Percentiles rank a stretch among this genome's conserved stretches.
Conservation (phyloP, 2,329 filamentous ascomycete genomes). For the Hypomyces rosellus region DNA sequence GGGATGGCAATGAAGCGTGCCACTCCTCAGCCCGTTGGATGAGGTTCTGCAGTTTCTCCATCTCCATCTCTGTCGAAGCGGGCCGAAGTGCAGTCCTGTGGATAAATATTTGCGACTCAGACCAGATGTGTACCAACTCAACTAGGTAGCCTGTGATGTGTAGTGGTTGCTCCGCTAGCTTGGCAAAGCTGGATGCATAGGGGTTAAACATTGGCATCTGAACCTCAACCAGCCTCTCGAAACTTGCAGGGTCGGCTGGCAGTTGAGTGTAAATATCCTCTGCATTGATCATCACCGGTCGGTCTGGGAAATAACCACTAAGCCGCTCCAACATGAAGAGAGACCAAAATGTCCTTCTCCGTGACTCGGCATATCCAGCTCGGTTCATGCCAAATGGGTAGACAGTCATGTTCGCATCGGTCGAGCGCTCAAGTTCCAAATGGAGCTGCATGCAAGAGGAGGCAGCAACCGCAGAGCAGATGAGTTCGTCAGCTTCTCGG, state of each 20-base stretch:
- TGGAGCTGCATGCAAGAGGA: conserved; percentile 57
- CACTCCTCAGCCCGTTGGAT: conserved; percentile 51
- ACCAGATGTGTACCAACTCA: conserved; percentile 59
- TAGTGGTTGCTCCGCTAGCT: conserved; percentile 22
- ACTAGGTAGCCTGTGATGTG: conserved; percentile 55
- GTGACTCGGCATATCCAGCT: conserved; percentile 56
- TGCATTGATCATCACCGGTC: conserved; percentile 50
- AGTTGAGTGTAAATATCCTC: conserved; percentile 63
- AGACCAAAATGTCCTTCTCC: conserved; percentile 66
- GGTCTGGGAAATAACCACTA: conserved; percentile 50
- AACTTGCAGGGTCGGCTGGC: conserved; percentile 54
- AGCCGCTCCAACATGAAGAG: conserved; percentile 64
- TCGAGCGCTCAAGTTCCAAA: conserved; percentile 48
- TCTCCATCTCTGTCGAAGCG: conserved; percentile 21
- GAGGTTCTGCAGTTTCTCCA: conserved; percentile 37
- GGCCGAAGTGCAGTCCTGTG: conserved; percentile 34
- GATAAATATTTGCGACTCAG: conserved; percentile 53
- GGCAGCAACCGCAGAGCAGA: conserved; percentile 54
- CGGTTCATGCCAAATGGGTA: conserved; percentile 54
- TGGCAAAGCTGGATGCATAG: conserved; percentile 22
- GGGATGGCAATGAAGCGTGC: conserved; percentile 48
- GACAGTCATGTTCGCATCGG: conserved; percentile 30
- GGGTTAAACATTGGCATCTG: conserved; percentile 56
- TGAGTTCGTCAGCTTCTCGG: conserved; percentile 56
- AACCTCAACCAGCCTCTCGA: conserved; percentile 53